Conservation (phyloP, 257 asterid species). For the Nicotiana undulata region DNA sequence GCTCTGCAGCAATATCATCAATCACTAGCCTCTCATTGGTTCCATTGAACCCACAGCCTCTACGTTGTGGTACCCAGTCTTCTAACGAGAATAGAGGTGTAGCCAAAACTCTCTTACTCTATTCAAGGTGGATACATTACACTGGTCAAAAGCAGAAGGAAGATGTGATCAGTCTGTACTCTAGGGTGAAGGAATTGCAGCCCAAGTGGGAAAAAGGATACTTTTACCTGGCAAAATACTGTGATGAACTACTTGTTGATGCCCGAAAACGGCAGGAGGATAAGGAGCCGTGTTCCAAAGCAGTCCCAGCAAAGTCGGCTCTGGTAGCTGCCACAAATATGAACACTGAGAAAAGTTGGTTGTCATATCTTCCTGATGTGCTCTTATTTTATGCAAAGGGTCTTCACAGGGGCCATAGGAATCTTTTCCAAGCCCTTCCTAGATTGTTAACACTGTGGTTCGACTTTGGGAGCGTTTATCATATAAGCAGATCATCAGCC, state of each 20-base stretch:
- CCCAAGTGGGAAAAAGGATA: conserved; percentile 97
- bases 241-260: conserved; percentile 90
- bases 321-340: conserved; percentile 38
- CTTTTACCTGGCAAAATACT: conserved; percentile 91
- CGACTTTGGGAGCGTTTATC: conserved; percentile 72
- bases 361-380: conserved; percentile 85
- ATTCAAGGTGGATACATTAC: conserved; percentile 91
- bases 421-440: conserved; percentile 97
- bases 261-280: conserved; percentile 93
- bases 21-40: conserved; percentile 78
- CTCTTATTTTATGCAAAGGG: conserved; percentile 85
- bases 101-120: conserved; percentile 90
- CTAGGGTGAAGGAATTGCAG: conserved; percentile 88
- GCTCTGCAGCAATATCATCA: conserved; percentile 81
- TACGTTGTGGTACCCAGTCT: conserved; percentile 44
- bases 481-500: conserved; percentile 44
- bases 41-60: conserved; percentile 71
- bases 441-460: conserved; percentile 93
- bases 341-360: conserved; percentile 72
- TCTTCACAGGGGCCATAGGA: conserved; percentile 88
- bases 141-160: conserved; percentile 97
- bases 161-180: conserved; percentile 78
- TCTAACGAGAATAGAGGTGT: conserved; percentile 53
- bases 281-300: conserved; percentile 47
- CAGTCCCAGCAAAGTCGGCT: conserved; percentile 35